Evolutionary conservation across 2,329 filamentous ascomycete genomes (phyloP).

Genomic region (Cordyceps fumosorosea): DNA sequence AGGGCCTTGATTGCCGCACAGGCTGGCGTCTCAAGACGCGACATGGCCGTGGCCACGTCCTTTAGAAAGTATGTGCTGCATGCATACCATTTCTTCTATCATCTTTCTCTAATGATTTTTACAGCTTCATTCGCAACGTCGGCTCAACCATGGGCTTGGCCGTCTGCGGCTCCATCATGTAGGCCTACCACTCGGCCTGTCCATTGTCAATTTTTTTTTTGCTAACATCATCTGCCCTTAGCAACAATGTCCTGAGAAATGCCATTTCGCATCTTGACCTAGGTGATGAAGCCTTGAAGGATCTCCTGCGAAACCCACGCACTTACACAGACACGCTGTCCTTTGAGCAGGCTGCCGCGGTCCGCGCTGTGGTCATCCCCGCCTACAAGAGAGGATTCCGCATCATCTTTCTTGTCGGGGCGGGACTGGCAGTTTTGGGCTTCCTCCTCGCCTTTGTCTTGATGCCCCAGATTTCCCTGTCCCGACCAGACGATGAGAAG

Average conservation of each 20-base stretch:
- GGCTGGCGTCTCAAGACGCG: slow-evolving; percentile 44
- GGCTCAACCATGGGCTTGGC: slow-evolving; percentile 34
- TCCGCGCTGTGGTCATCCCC: slow-evolving; percentile 28
- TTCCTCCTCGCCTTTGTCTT: slow-evolving; percentile 32
- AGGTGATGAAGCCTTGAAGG: slow-evolving; percentile 17
- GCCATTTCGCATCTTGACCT: slow-evolving; percentile 24
- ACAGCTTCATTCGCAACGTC: slow-evolving; percentile 34
- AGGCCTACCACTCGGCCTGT: neutral
- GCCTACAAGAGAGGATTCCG: slow-evolving; percentile 31
- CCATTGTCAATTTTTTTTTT: neutral
- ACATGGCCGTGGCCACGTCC: slow-evolving; percentile 39
- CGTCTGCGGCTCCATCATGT: slow-evolving; percentile 27
- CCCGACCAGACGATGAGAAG: slow-evolving; percentile 29
- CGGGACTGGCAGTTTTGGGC: slow-evolving; percentile 27
- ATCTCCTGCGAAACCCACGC: slow-evolving; percentile 28
- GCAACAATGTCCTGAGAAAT: slow-evolving; percentile 31
- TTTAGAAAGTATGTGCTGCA: slow-evolving; percentile 32
- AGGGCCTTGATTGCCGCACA: slow-evolving; percentile 48
- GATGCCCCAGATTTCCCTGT: slow-evolving; percentile 34
- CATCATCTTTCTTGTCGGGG: slow-evolving; percentile 32
- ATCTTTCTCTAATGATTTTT: neutral
- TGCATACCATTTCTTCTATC: neutral
- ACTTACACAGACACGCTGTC: slow-evolving; percentile 25
- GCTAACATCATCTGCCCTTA: slow-evolving; percentile 14
- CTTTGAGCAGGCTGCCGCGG: slow-evolving; percentile 21